Base-by-base conservation (phyloP, 1,284 basidiomycete genomes). In the Peniophora sp. region DNA sequence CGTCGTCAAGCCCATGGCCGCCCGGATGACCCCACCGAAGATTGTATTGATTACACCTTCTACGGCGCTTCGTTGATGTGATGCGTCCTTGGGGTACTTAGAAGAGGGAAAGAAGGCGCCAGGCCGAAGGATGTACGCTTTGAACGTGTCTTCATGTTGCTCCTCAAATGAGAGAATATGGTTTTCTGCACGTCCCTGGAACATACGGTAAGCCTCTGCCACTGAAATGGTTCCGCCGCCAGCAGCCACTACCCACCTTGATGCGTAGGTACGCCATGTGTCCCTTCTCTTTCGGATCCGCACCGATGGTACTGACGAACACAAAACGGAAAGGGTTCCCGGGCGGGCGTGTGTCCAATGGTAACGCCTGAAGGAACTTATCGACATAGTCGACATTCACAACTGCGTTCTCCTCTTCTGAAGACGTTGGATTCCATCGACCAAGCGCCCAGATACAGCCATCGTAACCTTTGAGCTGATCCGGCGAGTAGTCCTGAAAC, bases 371-470 rank as follows among this genome's bases (percentile, higher is more conserved):
- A 9, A 65, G 55, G 22, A 65, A 61, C 12, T 61, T 55, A 51
- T 69, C 56, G 23, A 66, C 61, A 50, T 63, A 69, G 34, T 64
- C 65, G 48, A 67, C 59, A 9, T 68, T 70, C 45, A 70, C 54
- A 44, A 55, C 55, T 3, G 64, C 69, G 55, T 71, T 71, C 17
- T 65, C 65, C 45, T 59, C 56, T 47, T 69, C 69, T 9, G 50
- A 57, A 58, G 69, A 60, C 23, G 68, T 67, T 0, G 54, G 20
- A 0, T 63, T 55, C 45, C 57, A 61, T 46, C 57, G 62, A 2
- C 70, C 70, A 8, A 69, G 58, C 10, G 69, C 69, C 70, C 69
- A 71, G 11, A 71, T 57, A 54, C 65, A 65, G 3, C 64, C 70
- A 47, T 71, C 69, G 52, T 69, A 64, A 47, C 61, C 58, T 1